These are phyloP conservation scores for Neurospora cerealis DNA, from an alignment of 495 filamentous ascomycete species.

Conservation along the genomic window DNA sequence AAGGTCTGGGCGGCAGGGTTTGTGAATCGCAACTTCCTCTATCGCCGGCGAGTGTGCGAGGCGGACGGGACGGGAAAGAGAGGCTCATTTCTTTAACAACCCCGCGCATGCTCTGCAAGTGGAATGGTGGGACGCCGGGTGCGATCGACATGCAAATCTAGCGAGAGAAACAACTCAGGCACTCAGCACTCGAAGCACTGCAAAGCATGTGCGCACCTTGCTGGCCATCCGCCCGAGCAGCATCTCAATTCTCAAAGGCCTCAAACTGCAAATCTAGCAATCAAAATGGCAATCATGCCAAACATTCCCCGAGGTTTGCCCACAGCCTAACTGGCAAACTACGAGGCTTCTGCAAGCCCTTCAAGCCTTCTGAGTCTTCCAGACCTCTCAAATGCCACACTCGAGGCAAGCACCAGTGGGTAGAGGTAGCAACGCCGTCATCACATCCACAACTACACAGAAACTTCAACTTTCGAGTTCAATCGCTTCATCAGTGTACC, in stretches of 20 bases:
- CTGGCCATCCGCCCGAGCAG: not conserved
- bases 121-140: not conserved
- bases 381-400: not conserved
- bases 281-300: not conserved
- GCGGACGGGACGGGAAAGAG: not conserved
- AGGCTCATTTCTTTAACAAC: not conserved
- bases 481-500: not conserved
- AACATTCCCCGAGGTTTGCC: not conserved
- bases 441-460: not conserved
- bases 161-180: not conserved
- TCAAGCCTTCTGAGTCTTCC: not conserved
- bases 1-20: not conserved
- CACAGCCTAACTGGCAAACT: not conserved
- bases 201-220: not conserved
- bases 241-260: not conserved
- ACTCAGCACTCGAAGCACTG: not conserved
- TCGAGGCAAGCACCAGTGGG: not conserved
- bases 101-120: not conserved
- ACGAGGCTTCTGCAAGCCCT: not conserved
- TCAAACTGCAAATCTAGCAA: not conserved
- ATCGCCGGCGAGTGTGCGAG: not conserved
- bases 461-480: not conserved
- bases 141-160: not conserved
- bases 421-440: not conserved
- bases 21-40: not conserved